These are phyloP conservation scores for Pilatotrama ljubarskyi DNA, from an alignment of 768 basidiomycete genomes.

Conservation along the genomic window DNA sequence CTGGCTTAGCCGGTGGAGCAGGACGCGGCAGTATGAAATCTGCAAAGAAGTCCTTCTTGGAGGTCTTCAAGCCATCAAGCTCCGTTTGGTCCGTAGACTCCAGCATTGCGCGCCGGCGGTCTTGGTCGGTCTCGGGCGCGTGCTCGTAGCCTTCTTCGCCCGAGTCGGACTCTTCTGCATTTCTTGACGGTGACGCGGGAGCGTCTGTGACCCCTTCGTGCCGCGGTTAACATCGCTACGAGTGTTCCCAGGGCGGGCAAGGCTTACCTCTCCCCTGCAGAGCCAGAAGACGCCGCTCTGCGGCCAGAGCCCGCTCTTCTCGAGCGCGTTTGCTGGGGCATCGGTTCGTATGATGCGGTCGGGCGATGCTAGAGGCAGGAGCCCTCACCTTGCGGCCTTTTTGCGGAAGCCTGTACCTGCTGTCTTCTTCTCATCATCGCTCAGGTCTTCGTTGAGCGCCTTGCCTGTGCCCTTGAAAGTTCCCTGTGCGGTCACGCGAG, in stretches of 20 bases:
- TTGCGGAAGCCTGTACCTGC: constrained; percentile 69
- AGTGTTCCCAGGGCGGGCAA: not conserved
- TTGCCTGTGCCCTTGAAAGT: constrained; percentile 62
- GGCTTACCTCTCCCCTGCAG: constrained; percentile 40
- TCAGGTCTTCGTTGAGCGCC: constrained; percentile 45
- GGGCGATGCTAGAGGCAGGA: not conserved
- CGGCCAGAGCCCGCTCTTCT: constrained; percentile 77
- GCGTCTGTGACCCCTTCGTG: not conserved
- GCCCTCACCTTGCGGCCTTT: constrained; percentile 60
- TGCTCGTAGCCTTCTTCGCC: constrained; percentile 22
- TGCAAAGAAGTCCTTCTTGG: constrained; percentile 47
- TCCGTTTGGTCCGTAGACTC: constrained; percentile 47
- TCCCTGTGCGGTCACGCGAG: constrained; percentile 60
- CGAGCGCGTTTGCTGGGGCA: constrained; percentile 68
- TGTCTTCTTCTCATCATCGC: constrained; percentile 38
- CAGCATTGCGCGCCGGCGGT: constrained; percentile 53
- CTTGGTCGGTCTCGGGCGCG: constrained; percentile 41
- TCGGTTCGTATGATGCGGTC: not conserved
- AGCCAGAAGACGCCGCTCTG: constrained; percentile 57
- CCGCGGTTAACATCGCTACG: not conserved
- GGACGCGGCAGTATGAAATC: constrained; percentile 48
- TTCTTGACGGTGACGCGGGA: constrained; percentile 1
- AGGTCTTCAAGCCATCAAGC: constrained; percentile 42
- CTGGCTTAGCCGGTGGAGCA: not conserved
- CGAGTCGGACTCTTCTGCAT: constrained; percentile 3